Conservation (phyloP, 768 basidiomycete genomes). For the Tylopilus cervinicoccineus region DNA sequence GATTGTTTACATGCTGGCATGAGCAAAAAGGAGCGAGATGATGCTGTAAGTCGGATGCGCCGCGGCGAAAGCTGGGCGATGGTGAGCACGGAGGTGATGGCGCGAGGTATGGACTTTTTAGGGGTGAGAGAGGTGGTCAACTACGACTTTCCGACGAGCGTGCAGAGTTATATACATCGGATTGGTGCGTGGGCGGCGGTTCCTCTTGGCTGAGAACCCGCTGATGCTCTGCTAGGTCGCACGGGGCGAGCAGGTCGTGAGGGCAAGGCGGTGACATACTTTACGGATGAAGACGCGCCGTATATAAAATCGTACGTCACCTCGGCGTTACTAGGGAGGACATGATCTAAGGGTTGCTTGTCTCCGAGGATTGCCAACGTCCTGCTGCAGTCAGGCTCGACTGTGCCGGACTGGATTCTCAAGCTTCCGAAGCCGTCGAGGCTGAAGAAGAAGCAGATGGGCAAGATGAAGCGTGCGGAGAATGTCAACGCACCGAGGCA, state of each 20-base stretch:
- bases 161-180: constrained; percentile 94
- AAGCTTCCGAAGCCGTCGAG: constrained; percentile 92
- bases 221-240: constrained; percentile 52
- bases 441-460: constrained; percentile 80
- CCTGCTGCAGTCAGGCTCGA: constrained; percentile 86
- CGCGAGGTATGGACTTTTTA: constrained; percentile 97
- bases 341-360: constrained; percentile 5
- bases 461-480: constrained; percentile 77
- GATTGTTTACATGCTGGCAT: constrained; percentile 91
- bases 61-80: constrained; percentile 91
- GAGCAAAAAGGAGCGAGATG: constrained; percentile 82
- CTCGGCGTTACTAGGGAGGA: background rate
- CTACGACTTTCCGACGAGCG: constrained; percentile 93
- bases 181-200: constrained; percentile 54
- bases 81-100: constrained; percentile 96
- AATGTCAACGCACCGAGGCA: constrained; percentile 67
- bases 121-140: constrained; percentile 93
- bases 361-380: constrained; percentile 84
- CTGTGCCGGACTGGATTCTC: constrained; percentile 93
- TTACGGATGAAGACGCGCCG: constrained; percentile 89
- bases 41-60: constrained; percentile 80
- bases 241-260: constrained; percentile 92
- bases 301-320: constrained; percentile 80
- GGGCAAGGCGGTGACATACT: constrained; percentile 93
- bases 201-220: background rate